Percentiles rank a stretch among this genome's conserved stretches.
Evolutionary conservation across 108 stramenopile species (phyloP).

Genomic region (Aurantiochytrium sp.): DNA sequence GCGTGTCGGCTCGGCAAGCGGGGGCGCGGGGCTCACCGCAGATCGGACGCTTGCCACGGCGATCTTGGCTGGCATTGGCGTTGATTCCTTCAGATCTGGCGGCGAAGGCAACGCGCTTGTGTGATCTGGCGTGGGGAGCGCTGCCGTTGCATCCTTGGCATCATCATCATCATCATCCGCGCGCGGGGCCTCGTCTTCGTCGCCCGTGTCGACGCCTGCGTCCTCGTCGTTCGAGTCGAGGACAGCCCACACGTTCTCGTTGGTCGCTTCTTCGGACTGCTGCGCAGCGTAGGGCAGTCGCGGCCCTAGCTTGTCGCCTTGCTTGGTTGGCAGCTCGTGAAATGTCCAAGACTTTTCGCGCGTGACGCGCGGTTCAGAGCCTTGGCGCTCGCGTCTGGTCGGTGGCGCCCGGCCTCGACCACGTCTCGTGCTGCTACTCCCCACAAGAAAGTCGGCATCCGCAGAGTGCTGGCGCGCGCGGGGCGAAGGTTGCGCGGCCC

Average conservation of each 20-base stretch:
- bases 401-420: background rate
- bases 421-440: background rate
- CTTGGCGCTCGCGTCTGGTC: background rate
- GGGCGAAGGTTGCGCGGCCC: too few relatives aligned
- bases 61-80: too few relatives aligned
- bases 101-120: too few relatives aligned
- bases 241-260: conserved; percentile 1
- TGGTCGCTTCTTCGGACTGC: background rate
- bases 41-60: too few relatives aligned
- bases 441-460: too few relatives aligned
- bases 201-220: background rate
- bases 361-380: background rate
- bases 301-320: background rate
- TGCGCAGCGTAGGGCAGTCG: background rate
- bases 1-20: too few relatives aligned
- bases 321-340: background rate
- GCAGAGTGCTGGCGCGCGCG: too few relatives aligned
- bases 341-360: background rate
- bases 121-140: too few relatives aligned
- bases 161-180: background rate
- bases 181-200: background rate
- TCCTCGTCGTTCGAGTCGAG: conserved; percentile 21
- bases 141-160: too few relatives aligned
- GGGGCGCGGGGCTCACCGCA: too few relatives aligned
- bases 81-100: too few relatives aligned